phyloP scores from a whole-genome alignment of 2,329 filamentous ascomycete genomes.

The Ophiostoma ulmi region DNA sequence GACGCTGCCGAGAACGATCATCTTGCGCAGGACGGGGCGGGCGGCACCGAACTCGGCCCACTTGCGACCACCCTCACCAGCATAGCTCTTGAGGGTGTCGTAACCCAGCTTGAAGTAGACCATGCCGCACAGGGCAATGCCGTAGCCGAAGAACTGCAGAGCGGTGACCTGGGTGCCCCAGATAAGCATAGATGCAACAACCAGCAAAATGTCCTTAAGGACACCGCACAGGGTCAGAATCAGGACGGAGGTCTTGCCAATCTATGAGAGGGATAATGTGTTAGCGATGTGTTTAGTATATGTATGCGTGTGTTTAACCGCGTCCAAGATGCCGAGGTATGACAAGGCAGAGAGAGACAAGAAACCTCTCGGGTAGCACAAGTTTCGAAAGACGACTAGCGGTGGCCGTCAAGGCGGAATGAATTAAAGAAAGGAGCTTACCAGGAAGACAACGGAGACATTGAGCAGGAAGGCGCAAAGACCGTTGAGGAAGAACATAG shows the following conservation, averaged over 20 bases:
- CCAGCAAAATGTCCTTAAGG: slow-evolving; percentile 81
- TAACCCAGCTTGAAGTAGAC: slow-evolving; percentile 81
- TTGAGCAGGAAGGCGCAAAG: slow-evolving; percentile 75
- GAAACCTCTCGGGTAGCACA: not conserved
- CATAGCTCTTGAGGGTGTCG: slow-evolving; percentile 77
- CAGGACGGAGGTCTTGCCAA: slow-evolving; percentile 81
- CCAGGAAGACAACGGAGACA: slow-evolving; percentile 79
- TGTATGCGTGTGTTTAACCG: not conserved
- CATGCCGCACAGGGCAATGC: slow-evolving; percentile 71
- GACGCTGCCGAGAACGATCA: slow-evolving; percentile 61
- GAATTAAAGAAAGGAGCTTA: slow-evolving; percentile 43
- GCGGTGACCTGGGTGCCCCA: slow-evolving; percentile 70
- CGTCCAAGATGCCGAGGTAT: not conserved
- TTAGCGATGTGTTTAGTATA: not conserved
- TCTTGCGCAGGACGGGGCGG: slow-evolving; percentile 72
- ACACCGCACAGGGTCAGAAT: slow-evolving; percentile 83
- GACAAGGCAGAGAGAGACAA: not conserved
- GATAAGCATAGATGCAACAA: slow-evolving; percentile 72
- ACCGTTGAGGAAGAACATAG: slow-evolving; percentile 70
- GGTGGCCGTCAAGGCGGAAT: not conserved
- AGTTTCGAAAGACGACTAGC: not conserved
- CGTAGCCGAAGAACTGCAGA: slow-evolving; percentile 79
- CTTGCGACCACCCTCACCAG: slow-evolving; percentile 64
- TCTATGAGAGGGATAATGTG: slow-evolving; percentile 44
- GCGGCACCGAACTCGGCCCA: slow-evolving; percentile 82